Percentiles rank a stretch among this genome's conserved stretches.
Evolutionary conservation across 176 grass and related monocot genomes (phyloP).

Genomic region (Elymus sibiricus): DNA sequence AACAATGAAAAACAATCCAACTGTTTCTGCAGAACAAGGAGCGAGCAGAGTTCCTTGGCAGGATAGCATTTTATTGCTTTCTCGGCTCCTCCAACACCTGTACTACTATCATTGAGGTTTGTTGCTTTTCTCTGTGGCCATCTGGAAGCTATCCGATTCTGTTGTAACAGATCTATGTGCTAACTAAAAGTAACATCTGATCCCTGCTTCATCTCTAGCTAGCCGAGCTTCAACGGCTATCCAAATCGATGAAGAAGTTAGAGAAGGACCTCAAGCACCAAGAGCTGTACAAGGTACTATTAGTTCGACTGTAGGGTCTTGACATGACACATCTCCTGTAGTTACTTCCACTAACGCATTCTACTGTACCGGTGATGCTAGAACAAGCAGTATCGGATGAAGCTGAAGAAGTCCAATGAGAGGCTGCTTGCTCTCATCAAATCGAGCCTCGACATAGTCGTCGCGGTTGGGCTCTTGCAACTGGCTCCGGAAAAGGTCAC

Average conservation of each 20-base stretch:
- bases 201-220: conserved; percentile 23
- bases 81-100: conserved; percentile 70
- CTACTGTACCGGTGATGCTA: not conserved
- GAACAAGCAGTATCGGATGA: conserved; percentile 77
- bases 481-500: conserved; percentile 73
- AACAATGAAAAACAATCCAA: too few relatives aligned
- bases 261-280: conserved; percentile 63
- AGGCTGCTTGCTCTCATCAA: conserved; percentile 71
- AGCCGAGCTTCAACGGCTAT: conserved; percentile 68
- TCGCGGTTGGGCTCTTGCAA: conserved; percentile 75
- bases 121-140: not conserved
- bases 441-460: conserved; percentile 69
- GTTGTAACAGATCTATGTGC: not conserved
- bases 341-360: not conserved
- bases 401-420: conserved; percentile 75
- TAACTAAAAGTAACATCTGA: not conserved
- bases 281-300: conserved; percentile 43
- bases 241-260: conserved; percentile 71
- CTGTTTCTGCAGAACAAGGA: conserved; percentile 75
- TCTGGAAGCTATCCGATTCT: not conserved
- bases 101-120: conserved; percentile 65
- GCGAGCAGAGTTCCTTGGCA: conserved; percentile 53
- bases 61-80: conserved; percentile 77
- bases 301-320: not conserved
- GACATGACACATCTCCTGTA: not conserved